Percentiles rank a stretch among this genome's conserved stretches.
phyloP scores from a whole-genome alignment of 106 monocot species.

The Apostasia shenzhenica region DNA sequence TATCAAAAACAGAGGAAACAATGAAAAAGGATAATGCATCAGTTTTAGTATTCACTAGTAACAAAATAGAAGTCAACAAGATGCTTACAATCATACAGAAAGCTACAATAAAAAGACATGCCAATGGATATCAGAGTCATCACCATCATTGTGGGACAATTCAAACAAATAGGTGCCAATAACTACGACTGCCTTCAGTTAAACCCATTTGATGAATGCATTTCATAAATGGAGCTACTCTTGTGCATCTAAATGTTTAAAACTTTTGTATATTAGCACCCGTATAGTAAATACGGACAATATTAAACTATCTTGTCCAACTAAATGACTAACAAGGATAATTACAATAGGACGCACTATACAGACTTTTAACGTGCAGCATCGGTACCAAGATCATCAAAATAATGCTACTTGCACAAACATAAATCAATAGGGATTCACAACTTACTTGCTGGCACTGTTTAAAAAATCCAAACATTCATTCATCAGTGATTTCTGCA shows the following conservation, averaged over 20 bases:
- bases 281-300: not conserved
- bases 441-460: conserved; percentile 46
- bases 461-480: conserved; percentile 41
- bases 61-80: not conserved
- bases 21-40: not conserved
- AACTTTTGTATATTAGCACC: no score
- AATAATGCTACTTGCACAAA: not conserved
- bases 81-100: not conserved
- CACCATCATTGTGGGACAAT: no score
- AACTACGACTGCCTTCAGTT: no score
- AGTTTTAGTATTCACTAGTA: not conserved
- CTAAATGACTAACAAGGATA: not conserved
- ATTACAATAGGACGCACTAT: not conserved
- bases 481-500: conserved; percentile 39
- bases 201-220: no score
- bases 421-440: not conserved
- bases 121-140: no score
- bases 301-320: not conserved
- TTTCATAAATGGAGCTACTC: no score
- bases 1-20: conserved; percentile 2
- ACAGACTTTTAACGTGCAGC: not conserved
- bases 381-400: not conserved
- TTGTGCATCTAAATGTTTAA: no score
- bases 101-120: no score
- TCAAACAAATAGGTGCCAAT: no score